Base-by-base conservation (phyloP, 2,329 filamentous ascomycete species). In the Penicillium fuscoglaucum region DNA sequence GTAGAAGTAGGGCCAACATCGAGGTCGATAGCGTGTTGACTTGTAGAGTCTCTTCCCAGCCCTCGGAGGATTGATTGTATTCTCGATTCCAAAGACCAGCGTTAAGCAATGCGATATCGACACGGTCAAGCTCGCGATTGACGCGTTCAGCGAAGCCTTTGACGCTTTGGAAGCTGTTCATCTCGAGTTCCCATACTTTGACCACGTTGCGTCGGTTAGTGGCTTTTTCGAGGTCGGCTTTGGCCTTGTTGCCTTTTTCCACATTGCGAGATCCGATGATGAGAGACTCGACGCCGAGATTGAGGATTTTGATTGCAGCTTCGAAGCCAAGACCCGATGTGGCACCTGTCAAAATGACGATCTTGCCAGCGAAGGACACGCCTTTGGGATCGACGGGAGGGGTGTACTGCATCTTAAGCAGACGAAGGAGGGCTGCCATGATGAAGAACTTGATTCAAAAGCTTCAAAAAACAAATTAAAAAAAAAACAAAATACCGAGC, bases 1-100 rank as follows among this genome's bases (percentile, higher is more conserved):
- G 70, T 12, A 88, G 73, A 2, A 85, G 68, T 3, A 86, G 61
- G 0, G 76, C 82, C 7, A 88, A 71, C 1, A 86, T 73, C 7
- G 79, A 76, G 1, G 83, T 87, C 2, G 83, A 84, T 2, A 87
- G 71, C 1, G 80, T 76, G 65, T 87, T 87, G 62, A 86, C 81
- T 67, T 87, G 84, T 12, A 87, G 61, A 1, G 77, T 81, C 53
- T 79, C 73, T 58, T 84, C 82, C 73, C 77, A 84, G 6, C 79
- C 82, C 33, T 80, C 78, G 2, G 69, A 49, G 0, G 75, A 76
- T 1, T 66, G 56, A 3, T 58, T 61, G 60, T 76, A 80, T 24
- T 72, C 66, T 15, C 73, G 68, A 46, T 75, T 73, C 60, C 75
- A 75, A 6, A 79, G 52, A n/a, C 79, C 79, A 0, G 78, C 79